phyloP scores from a whole-genome alignment of 2,329 filamentous ascomycete genomes.

The Magnaporthiopsis incrustans region DNA sequence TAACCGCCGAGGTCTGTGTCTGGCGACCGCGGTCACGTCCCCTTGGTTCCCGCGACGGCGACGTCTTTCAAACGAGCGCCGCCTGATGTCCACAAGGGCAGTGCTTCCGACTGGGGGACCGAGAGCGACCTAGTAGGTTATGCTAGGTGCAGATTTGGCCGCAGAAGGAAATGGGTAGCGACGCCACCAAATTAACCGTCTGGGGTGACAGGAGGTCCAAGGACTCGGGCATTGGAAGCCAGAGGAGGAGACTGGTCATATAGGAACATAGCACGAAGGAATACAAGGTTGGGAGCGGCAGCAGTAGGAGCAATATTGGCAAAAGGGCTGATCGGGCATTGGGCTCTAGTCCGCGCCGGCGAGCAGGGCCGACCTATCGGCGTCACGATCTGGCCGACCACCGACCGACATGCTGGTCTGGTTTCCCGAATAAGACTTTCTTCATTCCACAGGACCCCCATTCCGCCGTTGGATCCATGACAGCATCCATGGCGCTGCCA shows the following conservation, averaged over 20 bases:
- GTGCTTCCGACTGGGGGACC: background rate
- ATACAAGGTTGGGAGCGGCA: background rate
- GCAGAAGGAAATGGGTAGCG: background rate
- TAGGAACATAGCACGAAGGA: background rate
- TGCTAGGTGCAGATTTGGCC: background rate
- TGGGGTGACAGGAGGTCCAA: background rate
- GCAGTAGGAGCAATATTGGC: background rate
- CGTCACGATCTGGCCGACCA: background rate
- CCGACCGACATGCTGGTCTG: background rate
- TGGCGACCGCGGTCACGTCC: background rate
- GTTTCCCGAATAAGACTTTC: background rate
- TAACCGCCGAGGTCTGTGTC: background rate
- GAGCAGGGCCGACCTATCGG: background rate
- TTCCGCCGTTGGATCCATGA: background rate
- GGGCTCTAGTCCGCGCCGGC: conserved; percentile 1
- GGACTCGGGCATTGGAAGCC: background rate
- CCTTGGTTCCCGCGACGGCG: background rate
- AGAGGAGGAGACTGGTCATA: background rate
- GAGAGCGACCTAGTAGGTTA: background rate
- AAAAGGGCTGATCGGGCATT: background rate
- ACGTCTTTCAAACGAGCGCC: background rate
- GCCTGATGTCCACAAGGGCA: conserved; percentile 7
- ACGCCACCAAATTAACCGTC: background rate
- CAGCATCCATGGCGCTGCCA: background rate
- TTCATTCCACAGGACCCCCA: background rate